phyloP scores from a whole-genome alignment of 2,329 filamentous ascomycete species.

The Lasiodiplodia hormozganensis region DNA sequence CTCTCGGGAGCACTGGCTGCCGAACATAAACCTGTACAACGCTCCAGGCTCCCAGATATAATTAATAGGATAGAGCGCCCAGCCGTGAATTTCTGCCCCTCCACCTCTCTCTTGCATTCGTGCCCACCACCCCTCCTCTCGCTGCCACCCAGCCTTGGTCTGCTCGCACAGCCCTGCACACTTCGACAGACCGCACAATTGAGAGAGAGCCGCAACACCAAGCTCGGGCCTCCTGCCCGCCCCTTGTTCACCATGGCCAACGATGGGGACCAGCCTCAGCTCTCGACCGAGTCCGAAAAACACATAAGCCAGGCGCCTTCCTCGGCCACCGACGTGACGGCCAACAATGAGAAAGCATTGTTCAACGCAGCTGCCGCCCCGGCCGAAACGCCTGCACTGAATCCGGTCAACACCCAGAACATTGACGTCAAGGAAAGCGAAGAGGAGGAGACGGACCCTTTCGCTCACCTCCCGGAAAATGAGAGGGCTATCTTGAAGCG shows the following conservation, averaged over 20 bases:
- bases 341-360: conserved; percentile 28
- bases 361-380: conserved; percentile 11
- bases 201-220: background rate
- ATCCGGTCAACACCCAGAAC: conserved; percentile 15
- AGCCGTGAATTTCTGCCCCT: background rate
- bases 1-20: background rate
- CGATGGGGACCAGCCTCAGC: conserved; percentile 2
- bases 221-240: conserved; percentile 2
- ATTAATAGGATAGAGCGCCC: background rate
- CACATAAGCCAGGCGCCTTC: conserved; percentile 20
- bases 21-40: conserved; percentile 11
- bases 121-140: background rate
- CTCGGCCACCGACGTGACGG: conserved; percentile 16
- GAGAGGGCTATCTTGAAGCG: conserved; percentile 72
- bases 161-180: background rate
- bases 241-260: conserved; percentile 16
- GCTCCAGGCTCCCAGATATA: conserved; percentile 9
- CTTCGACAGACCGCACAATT: background rate
- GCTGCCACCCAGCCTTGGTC: background rate
- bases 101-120: background rate
- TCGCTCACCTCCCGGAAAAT: conserved; percentile 67
- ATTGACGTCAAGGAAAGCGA: conserved; percentile 40
- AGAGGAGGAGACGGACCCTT: conserved; percentile 60
- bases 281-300: background rate
- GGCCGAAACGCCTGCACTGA: conserved; percentile 4